Evolutionary conservation across 2,329 filamentous ascomycete species (phyloP).

Genomic region (Trichoderma simmonsii): DNA sequence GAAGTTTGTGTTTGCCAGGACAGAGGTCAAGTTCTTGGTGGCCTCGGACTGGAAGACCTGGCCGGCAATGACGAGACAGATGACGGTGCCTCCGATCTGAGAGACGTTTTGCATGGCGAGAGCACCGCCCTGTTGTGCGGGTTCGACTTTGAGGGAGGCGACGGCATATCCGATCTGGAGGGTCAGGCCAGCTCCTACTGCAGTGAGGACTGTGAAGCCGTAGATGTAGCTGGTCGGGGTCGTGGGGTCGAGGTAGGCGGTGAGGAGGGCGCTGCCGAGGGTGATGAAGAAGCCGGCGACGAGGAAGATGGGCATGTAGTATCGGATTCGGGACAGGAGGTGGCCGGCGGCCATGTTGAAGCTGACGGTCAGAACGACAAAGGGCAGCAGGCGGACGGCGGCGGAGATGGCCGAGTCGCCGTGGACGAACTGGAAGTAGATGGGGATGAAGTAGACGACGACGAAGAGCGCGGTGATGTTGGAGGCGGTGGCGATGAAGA

Average conservation of each 20-base stretch:
- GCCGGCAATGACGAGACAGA: conserved; percentile 28
- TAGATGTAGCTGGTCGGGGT: conserved; percentile 20
- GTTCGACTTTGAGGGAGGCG: conserved; percentile 19
- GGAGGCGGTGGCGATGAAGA: conserved; percentile 17
- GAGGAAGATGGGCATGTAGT: conserved; percentile 19
- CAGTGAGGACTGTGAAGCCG: conserved; percentile 21
- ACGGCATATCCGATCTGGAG: conserved; percentile 31
- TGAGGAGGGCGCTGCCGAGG: conserved; percentile 13
- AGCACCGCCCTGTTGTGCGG: neutral
- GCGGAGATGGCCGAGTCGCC: conserved; percentile 18
- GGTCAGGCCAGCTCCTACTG: conserved; percentile 17
- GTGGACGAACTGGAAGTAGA: conserved; percentile 23
- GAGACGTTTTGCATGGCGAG: conserved; percentile 29
- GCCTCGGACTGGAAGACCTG: conserved; percentile 34
- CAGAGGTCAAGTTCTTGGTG: neutral
- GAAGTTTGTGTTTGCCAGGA: neutral
- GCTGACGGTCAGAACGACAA: conserved; percentile 5
- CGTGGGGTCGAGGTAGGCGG: neutral
- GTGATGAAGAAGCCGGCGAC: conserved; percentile 18
- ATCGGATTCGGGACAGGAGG: neutral
- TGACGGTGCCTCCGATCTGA: conserved; percentile 21
- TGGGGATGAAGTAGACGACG: conserved; percentile 21
- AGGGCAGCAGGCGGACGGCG: conserved; percentile 20
- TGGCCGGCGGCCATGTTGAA: conserved; percentile 12
- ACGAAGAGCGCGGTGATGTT: conserved; percentile 18